phyloP scores from a whole-genome alignment of 2,329 filamentous ascomycete species.

The Zymoseptoria brevis region DNA sequence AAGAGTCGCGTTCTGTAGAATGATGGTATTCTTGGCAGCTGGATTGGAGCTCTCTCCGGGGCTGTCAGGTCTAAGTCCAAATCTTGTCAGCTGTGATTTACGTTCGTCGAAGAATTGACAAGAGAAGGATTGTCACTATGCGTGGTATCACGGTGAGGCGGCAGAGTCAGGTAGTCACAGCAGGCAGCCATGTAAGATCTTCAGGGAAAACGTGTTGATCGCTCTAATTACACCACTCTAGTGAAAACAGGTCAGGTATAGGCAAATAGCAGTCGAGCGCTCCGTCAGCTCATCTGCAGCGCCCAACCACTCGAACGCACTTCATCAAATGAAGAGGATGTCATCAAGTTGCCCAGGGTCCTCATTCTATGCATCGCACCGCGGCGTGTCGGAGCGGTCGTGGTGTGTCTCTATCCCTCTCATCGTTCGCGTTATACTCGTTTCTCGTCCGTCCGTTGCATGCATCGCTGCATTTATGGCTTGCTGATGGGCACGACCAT shows the following conservation, averaged over 20 bases:
- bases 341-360: background rate
- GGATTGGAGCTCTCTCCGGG: background rate
- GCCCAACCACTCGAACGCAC: background rate
- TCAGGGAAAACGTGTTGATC: background rate
- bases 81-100: background rate
- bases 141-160: background rate
- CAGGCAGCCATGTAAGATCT: background rate
- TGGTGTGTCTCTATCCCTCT: background rate
- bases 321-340: background rate
- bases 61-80: background rate
- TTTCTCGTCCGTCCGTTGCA: background rate
- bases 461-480: constrained; percentile 24
- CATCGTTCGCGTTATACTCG: background rate
- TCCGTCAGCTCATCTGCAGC: background rate
- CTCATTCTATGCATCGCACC: background rate
- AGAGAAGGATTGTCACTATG: background rate
- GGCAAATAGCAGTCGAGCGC: background rate
- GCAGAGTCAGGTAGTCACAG: background rate
- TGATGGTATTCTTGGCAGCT: background rate
- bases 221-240: background rate
- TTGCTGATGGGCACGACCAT: constrained; percentile 28
- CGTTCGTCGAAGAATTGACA: background rate
- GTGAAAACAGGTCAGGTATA: background rate
- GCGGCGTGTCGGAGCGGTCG: background rate
- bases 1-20: background rate